These are phyloP conservation scores for Teunomyces gatunensis DNA, from an alignment of 805 yeast species.

Conservation along the genomic window DNA sequence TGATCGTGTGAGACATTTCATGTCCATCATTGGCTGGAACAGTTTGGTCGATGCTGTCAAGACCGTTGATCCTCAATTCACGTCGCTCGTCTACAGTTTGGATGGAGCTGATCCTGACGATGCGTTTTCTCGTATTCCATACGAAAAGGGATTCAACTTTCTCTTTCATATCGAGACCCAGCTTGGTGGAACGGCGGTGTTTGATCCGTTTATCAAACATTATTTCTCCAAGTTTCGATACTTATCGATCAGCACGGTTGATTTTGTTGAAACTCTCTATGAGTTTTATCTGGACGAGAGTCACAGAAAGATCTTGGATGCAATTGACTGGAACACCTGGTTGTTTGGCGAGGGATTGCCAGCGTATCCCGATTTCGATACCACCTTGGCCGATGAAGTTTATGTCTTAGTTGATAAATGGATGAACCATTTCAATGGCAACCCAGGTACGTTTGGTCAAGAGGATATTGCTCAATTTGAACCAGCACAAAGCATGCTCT, in stretches of 20 bases:
- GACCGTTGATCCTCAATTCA: constrained; percentile 45
- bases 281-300: constrained; percentile 22
- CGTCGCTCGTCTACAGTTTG: constrained; percentile 63
- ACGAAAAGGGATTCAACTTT: constrained; percentile 85
- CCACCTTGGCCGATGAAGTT: constrained; percentile 27
- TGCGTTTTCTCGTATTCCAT: constrained; percentile 83
- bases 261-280: constrained; percentile 25
- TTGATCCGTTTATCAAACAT: constrained; percentile 28
- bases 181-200: constrained; percentile 22
- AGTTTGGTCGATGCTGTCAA: constrained; percentile 67
- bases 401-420: constrained; percentile 22
- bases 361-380: constrained; percentile 22
- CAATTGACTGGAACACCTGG: constrained; percentile 30
- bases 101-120: constrained; percentile 84
- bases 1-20: constrained; percentile 71
- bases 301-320: constrained; percentile 18
- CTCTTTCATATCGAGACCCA: constrained; percentile 24
- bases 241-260: constrained; percentile 24
- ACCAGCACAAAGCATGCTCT: constrained; percentile 24
- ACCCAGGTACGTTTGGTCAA: constrained; percentile 6
- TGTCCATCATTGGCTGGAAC: constrained; percentile 86
- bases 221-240: constrained; percentile 29
- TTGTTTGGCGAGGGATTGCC: constrained; percentile 26
- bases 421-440: constrained; percentile 11
- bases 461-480: constrained; percentile 15